Conservation (phyloP, 2,329 filamentous ascomycete genomes). For the Clarireedia hainanense region DNA sequence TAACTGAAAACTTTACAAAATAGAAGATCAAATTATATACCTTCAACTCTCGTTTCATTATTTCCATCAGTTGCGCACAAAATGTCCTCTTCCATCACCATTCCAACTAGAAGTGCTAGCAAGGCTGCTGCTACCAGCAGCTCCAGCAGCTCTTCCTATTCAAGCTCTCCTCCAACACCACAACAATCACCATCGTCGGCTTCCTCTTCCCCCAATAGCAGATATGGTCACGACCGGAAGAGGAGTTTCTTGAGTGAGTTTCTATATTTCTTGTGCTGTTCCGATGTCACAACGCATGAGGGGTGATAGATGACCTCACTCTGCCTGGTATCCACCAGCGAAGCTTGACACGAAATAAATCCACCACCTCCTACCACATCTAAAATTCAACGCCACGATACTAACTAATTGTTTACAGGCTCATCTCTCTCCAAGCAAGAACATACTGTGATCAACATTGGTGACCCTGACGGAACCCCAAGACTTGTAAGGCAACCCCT, state of each 20-base stretch:
- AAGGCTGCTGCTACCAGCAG: conserved; percentile 36
- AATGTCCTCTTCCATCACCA: conserved; percentile 62
- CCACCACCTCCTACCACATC: not conserved
- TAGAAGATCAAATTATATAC: not conserved
- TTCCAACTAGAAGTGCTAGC: conserved; percentile 42
- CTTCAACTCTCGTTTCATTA: conserved; percentile 9
- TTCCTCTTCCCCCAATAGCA: conserved; percentile 31
- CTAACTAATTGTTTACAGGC: conserved; percentile 38
- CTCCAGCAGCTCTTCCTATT: conserved; percentile 45
- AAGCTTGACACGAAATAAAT: conserved; percentile 2
- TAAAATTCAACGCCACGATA: conserved; percentile 23
- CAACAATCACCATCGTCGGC: conserved; percentile 35
- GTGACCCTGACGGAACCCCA: conserved; percentile 63
- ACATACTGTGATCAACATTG: conserved; percentile 74
- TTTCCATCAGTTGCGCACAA: not conserved
- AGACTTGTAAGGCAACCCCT: conserved; percentile 51
- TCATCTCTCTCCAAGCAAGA: conserved; percentile 65
- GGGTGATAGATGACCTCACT: too few relatives aligned
- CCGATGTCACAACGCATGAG: not conserved
- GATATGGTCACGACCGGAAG: conserved; percentile 44
- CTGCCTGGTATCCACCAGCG: not conserved
- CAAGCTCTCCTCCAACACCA: conserved; percentile 46
- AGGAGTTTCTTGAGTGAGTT: conserved; percentile 55
- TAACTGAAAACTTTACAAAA: not conserved
- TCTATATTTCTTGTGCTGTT: conserved; percentile 11